Conservation (phyloP, 257 asterid genomes). For the Solanum tacnaense region DNA sequence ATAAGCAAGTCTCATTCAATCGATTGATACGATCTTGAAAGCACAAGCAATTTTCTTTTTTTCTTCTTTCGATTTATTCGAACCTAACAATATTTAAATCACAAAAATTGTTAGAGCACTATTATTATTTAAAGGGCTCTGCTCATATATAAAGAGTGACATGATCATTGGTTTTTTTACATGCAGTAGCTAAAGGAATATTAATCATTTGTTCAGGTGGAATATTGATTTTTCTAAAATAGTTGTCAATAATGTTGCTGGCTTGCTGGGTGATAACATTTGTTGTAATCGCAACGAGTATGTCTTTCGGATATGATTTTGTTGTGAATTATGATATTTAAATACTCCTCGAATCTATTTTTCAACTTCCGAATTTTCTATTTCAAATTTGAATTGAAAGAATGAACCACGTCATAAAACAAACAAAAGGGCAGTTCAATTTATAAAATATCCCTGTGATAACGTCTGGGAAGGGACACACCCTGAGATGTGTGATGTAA, state of each 20-base stretch:
- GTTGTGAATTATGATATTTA: neutral
- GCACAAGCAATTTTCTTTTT: neutral
- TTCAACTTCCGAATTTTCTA: neutral
- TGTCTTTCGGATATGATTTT: slow-evolving; percentile 2
- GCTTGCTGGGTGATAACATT: slow-evolving; percentile 35
- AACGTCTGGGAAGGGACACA: neutral
- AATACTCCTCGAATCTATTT: neutral
- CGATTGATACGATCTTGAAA: neutral
- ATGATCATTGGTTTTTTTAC: slow-evolving; percentile 22
- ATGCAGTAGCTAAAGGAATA: slow-evolving; percentile 21
- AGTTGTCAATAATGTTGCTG: slow-evolving; percentile 26
- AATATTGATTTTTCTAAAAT: slow-evolving; percentile 22
- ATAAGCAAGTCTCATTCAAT: neutral
- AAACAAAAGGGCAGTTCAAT: neutral
- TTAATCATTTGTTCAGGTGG: slow-evolving; percentile 34
- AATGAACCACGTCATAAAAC: neutral
- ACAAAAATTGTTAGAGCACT: neutral
- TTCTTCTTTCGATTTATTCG: neutral
- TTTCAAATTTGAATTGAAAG: neutral
- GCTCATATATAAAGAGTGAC: slow-evolving; percentile 12
- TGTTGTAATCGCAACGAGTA: slow-evolving; percentile 17
- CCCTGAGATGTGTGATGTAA: neutral
- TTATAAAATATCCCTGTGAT: too few species aligned
- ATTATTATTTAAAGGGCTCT: slow-evolving; percentile 12
- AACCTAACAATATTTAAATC: neutral